phyloP scores from a whole-genome alignment of 257 asterid genomes.

The Cynanchum wilfordii region DNA sequence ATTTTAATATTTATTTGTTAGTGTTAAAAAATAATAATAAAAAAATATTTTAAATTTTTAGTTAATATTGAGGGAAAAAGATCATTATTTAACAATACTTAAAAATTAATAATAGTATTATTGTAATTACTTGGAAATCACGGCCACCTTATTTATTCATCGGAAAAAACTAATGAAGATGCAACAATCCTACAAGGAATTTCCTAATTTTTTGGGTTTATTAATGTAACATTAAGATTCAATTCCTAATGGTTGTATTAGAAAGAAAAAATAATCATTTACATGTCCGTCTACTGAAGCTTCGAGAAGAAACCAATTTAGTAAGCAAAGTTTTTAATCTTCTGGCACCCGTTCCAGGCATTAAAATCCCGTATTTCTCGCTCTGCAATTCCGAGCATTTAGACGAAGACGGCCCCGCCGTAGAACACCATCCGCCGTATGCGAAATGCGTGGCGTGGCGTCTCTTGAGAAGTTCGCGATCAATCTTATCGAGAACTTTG shows the following conservation, averaged over 20 bases:
- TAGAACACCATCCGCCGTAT: constrained; percentile 71
- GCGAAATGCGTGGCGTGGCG: constrained; percentile 41
- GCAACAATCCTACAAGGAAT: too few species aligned
- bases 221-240: not conserved
- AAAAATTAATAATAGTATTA: too few species aligned
- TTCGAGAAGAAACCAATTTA: constrained; percentile 41
- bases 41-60: too few species aligned
- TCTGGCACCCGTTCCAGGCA: constrained; percentile 68
- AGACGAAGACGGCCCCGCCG: not conserved
- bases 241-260: not conserved
- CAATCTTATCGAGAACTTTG: constrained; percentile 57
- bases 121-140: too few species aligned
- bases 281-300: constrained; percentile 39
- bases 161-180: too few species aligned
- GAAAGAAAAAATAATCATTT: constrained; percentile 25
- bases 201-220: not conserved
- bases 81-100: too few species aligned
- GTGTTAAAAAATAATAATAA: too few species aligned
- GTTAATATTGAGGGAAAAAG: too few species aligned
- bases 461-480: constrained; percentile 57
- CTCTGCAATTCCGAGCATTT: constrained; percentile 41
- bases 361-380: constrained; percentile 61
- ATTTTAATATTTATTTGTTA: too few species aligned
- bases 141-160: too few species aligned
- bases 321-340: constrained; percentile 46